These are phyloP conservation scores for Nakaseomyces uthaithaninus DNA, from an alignment of 1,139 yeast genomes.

Conservation along the genomic window DNA sequence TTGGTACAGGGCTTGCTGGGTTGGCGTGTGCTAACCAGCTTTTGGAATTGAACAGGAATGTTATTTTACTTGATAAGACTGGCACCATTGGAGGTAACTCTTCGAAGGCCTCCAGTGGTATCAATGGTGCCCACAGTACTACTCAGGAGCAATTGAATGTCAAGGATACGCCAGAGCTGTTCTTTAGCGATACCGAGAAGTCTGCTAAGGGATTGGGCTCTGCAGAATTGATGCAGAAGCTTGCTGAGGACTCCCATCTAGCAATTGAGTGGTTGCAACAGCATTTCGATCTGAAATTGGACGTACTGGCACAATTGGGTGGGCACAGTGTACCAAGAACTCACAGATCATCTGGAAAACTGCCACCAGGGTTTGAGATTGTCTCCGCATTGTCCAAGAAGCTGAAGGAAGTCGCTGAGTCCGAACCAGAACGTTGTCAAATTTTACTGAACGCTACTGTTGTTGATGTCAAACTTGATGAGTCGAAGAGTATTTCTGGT, in stretches of 20 bases:
- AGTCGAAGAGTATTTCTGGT: constrained; percentile 35
- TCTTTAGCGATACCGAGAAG: constrained; percentile 55
- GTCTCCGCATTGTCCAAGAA: constrained; percentile 53
- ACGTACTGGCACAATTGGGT: constrained; percentile 62
- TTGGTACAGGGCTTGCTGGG: constrained; percentile 80
- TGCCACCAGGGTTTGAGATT: constrained; percentile 73
- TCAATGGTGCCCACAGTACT: constrained; percentile 63
- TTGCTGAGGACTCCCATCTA: constrained; percentile 40
- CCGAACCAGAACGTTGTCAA: constrained; percentile 44
- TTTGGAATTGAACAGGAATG: constrained; percentile 42
- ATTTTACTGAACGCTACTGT: constrained; percentile 51
- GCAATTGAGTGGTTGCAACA: constrained; percentile 71
- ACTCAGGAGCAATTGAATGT: constrained; percentile 48
- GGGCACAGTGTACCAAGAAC: constrained; percentile 72
- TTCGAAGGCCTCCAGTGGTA: constrained; percentile 75
- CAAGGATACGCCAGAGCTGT: constrained; percentile 48
- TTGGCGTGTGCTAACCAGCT: constrained; percentile 67
- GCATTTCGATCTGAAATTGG: constrained; percentile 50
- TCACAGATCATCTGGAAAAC: constrained; percentile 55
- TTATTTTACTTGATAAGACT: constrained; percentile 54
- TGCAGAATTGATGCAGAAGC: constrained; percentile 35
- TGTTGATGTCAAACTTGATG: constrained; percentile 41
- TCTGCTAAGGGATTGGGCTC: constrained; percentile 61
- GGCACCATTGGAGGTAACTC: constrained; percentile 69
- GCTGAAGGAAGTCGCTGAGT: constrained; percentile 42